Evolutionary conservation across 2,329 filamentous ascomycete species (phyloP), one percentile per base, ranked within the genome.

Genomic region (Sporothrix brunneoviolacea): DNA sequence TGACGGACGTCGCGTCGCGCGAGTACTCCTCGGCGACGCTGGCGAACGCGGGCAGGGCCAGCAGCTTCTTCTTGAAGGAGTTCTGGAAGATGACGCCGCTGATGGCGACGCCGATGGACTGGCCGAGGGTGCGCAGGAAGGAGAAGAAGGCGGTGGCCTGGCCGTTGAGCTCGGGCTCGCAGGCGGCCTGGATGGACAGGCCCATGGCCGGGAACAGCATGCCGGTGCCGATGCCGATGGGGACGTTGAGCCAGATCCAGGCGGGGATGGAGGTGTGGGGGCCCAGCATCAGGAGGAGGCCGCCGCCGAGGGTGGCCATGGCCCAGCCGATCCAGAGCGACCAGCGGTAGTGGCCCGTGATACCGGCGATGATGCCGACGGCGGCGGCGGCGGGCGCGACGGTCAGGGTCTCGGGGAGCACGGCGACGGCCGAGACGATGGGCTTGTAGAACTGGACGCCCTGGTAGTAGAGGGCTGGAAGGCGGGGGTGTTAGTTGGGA

Each of bases 1-100:
- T 76, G n/a, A 82, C 35, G 61, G 0, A 42, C 1, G 77, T 75
- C 0, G 79, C 76, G 59, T 83, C 77, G 48, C 69, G 69, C n/a
- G 76, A 75, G 56, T 77, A 77, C 22, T 68, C 67, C 41, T 70
- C 62, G 50, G 56, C 67, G 2, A 48, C n/a, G 16, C 4, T 9
- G 12, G 55, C 48, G 38, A 56, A 53, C 15, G 39, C 51, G 13
- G 56, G 54, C 15, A 59, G 19, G 4, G 7, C 40, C 10, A 18
- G 3, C 24, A 59, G 54, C 33, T 55, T 51, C 47, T 47, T 43
- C 37, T 48, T 48, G 43, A 59, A 55, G 10, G 32, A 30, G 55
- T 71, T 71, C 45, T 71, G 69, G 59, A 70, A 71, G 8, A 66
- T 60, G 21, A 68, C 67, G 10, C 67, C 67, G 36, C 68, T 64